A percentile compares a stretch with the other conserved stretches of the same genome.
phyloP scores from a whole-genome alignment of 805 yeast genomes.

The Kluyveromyces lactis region DNA sequence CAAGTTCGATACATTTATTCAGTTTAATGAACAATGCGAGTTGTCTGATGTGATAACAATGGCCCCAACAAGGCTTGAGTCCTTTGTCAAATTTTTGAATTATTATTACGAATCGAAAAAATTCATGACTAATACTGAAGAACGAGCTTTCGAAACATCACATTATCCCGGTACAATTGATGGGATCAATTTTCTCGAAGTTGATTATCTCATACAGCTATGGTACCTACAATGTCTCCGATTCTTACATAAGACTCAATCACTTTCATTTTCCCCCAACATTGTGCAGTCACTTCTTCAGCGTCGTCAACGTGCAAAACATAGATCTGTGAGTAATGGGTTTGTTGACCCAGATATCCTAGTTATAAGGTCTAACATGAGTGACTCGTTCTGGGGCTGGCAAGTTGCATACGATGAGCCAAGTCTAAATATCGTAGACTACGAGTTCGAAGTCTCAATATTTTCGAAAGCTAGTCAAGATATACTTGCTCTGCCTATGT shows the following conservation, averaged over 20 bases:
- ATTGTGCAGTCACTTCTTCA: constrained; percentile 15
- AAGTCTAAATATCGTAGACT: constrained; percentile 23
- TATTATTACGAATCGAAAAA: constrained; percentile 16
- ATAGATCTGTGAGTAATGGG: neutral
- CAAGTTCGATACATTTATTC: constrained; percentile 19
- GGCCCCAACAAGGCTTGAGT: constrained; percentile 17
- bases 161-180: constrained; percentile 7
- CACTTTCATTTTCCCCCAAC: constrained; percentile 21
- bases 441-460: constrained; percentile 17
- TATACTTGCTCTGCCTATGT: neutral
- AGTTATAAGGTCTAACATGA: constrained; percentile 18
- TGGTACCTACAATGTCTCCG: constrained; percentile 22
- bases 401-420: constrained; percentile 29
- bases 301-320: neutral
- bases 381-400: constrained; percentile 16
- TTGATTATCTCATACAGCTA: constrained; percentile 16
- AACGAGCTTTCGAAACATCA: neutral
- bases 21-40: constrained; percentile 19
- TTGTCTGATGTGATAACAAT: constrained; percentile 14
- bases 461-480: constrained; percentile 9
- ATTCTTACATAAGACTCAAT: constrained; percentile 17
- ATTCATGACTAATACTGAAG: constrained; percentile 2
- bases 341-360: constrained; percentile 21
- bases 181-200: constrained; percentile 13
- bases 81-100: constrained; percentile 15